A percentile compares a stretch with the other conserved stretches of the same genome.
Conservation (phyloP, 768 basidiomycete genomes). For the Hygrophorus russula region DNA sequence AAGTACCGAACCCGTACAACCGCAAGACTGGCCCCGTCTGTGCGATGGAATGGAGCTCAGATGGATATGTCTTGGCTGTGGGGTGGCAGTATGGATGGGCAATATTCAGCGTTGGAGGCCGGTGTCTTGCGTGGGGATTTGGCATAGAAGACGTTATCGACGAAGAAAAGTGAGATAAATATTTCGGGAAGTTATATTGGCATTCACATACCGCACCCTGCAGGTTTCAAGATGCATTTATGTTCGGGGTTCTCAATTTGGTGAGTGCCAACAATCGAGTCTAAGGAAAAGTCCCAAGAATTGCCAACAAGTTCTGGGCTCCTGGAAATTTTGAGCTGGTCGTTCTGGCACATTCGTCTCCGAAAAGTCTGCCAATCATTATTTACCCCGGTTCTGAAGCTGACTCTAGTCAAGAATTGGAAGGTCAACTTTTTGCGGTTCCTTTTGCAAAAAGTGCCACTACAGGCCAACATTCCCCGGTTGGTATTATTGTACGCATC, state of each 20-base stretch:
- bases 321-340: slow-evolving; percentile 88
- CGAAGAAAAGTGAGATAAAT: slow-evolving; percentile 29
- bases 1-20: slow-evolving; percentile 52
- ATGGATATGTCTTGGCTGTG: slow-evolving; percentile 90
- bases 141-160: slow-evolving; percentile 55
- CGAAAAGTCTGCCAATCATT: slow-evolving; percentile 32
- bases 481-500: slow-evolving; percentile 23
- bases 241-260: slow-evolving; percentile 66
- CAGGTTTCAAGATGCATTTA: slow-evolving; percentile 75
- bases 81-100: slow-evolving; percentile 90
- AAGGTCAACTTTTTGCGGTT: slow-evolving; percentile 70
- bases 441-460: slow-evolving; percentile 95
- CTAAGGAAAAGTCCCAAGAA: slow-evolving; percentile 4
- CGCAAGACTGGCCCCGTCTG: slow-evolving; percentile 50
- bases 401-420: slow-evolving; percentile 27
- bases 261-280: slow-evolving; percentile 29
- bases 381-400: slow-evolving; percentile 1
- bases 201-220: neutral
- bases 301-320: slow-evolving; percentile 67
- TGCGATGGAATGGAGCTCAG: slow-evolving; percentile 84
- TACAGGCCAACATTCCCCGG: slow-evolving; percentile 84
- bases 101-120: slow-evolving; percentile 80
- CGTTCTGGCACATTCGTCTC: slow-evolving; percentile 47
- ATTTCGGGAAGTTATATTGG: slow-evolving; percentile 6
- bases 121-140: slow-evolving; percentile 73